A percentile compares a stretch with the other conserved stretches of the same genome.
Evolutionary conservation across 345 rosid species (phyloP).

Genomic region (Bruguiera parviflora): DNA sequence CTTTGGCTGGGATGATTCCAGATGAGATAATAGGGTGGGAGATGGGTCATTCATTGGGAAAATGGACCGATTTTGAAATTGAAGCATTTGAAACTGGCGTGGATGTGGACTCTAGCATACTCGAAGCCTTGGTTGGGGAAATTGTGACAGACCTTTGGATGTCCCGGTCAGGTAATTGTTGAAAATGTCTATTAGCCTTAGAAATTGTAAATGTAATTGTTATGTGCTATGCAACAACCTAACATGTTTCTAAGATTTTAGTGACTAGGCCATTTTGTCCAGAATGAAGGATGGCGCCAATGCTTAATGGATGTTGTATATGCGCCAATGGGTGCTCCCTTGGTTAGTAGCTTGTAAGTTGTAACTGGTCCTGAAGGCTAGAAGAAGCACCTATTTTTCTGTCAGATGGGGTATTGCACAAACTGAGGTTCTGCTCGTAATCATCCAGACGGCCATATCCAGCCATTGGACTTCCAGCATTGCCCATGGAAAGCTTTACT

Average conservation of each 20-base stretch:
- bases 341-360: too few relatives aligned
- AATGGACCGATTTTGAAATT: constrained; percentile 64
- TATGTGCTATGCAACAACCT: not conserved
- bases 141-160: constrained; percentile 41
- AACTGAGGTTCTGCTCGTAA: too few relatives aligned
- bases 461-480: too few relatives aligned
- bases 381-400: too few relatives aligned
- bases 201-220: not conserved
- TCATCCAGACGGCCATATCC: too few relatives aligned
- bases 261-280: not conserved
- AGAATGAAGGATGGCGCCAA: not conserved
- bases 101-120: constrained; percentile 55
- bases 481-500: too few relatives aligned
- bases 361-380: too few relatives aligned
- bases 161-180: not conserved
- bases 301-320: constrained; percentile 4
- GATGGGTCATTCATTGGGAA: constrained; percentile 57
- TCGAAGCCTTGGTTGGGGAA: constrained; percentile 54
- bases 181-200: not conserved
- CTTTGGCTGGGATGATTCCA: constrained; percentile 35
- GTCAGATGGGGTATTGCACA: too few relatives aligned
- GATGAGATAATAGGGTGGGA: constrained; percentile 65
- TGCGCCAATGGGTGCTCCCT: not conserved
- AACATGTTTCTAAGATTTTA: not conserved
- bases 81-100: constrained; percentile 56